Base-by-base conservation (phyloP, 305 asterid species). In the Nicotiana rustica region DNA sequence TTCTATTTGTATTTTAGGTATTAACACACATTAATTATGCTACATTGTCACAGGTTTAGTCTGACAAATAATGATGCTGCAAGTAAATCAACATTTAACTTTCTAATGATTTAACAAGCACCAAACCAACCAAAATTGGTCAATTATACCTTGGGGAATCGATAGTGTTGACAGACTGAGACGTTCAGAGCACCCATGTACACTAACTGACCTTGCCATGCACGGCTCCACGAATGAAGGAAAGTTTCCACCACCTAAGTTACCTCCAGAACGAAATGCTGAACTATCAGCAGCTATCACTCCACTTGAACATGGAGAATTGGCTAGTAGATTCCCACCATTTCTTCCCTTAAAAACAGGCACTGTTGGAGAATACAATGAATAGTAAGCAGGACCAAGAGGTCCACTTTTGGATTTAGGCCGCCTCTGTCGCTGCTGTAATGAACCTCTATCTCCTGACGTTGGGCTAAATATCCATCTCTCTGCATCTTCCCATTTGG, bases 161-260 rank as follows among this genome's bases (percentile, higher is more conserved):
- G 85, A 84, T 79, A 89, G 82, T 19, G 93, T 83, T 25, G 96
- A 87, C 73, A 92, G 93, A 87, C 88, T 80, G 60, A 88, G 60
- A 89, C 84, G 85, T 87, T 91, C 97, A 56, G 97, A 89, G 67
- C 92, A 95, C 76, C 99, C 97, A 84, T 95, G 97, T 35, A 95
- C 85, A 77, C 98, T 95, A 65, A 91, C 47, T 19, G 99, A 95
- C 88, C 98, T 89, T 0, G 91, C 92, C 90, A 95, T 93, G 90
- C 91, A 90, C 79, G 92, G 95, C 81, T 95, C 95, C 0, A 77
- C 18, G 12, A 85, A 83, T 38, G 84, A 12, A 52, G 84, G 86
- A 81, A 87, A 86, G 83, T 87, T 92, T 19, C 88, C 92, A 31
- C 84, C 31, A 18, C 89, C 89, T 61, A 82, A 89, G 55, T 82